Evolutionary conservation across 805 yeast species (phyloP).

Genomic region (Candida maris): DNA sequence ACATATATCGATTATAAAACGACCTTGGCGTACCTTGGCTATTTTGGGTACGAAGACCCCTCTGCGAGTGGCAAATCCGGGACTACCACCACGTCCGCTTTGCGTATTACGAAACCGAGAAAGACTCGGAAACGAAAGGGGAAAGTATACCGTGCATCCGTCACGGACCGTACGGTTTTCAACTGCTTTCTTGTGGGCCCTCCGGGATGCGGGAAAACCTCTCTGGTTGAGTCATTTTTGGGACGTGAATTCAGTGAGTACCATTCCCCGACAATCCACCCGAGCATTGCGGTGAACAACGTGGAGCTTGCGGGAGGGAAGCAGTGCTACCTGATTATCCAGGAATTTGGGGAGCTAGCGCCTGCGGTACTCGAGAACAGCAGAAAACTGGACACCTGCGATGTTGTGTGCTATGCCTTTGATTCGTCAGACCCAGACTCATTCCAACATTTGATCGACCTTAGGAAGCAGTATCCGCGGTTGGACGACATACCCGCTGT

Average conservation of each 20-base stretch:
- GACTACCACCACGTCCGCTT: constrained; percentile 38
- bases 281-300: constrained; percentile 82
- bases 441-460: constrained; percentile 72
- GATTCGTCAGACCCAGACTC: constrained; percentile 97
- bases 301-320: constrained; percentile 93
- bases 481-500: constrained; percentile 72
- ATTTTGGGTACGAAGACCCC: constrained; percentile 73
- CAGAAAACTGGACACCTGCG: constrained; percentile 74
- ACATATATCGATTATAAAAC: constrained; percentile 81
- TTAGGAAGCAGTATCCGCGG: constrained; percentile 56
- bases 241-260: constrained; percentile 65
- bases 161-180: constrained; percentile 84
- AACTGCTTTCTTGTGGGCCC: constrained; percentile 87
- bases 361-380: constrained; percentile 75
- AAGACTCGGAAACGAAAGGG: constrained; percentile 64
- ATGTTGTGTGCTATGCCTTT: constrained; percentile 83
- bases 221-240: constrained; percentile 77
- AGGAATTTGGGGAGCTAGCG: constrained; percentile 86
- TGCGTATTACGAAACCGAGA: constrained; percentile 81
- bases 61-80: constrained; percentile 16
- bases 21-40: constrained; percentile 84
- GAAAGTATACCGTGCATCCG: constrained; percentile 60
- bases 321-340: constrained; percentile 86
- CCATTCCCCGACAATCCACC: constrained; percentile 79
- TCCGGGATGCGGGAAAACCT: constrained; percentile 81